Evolutionary conservation across 441 rosid species (phyloP).

Genomic region (Croton laevigatus): DNA sequence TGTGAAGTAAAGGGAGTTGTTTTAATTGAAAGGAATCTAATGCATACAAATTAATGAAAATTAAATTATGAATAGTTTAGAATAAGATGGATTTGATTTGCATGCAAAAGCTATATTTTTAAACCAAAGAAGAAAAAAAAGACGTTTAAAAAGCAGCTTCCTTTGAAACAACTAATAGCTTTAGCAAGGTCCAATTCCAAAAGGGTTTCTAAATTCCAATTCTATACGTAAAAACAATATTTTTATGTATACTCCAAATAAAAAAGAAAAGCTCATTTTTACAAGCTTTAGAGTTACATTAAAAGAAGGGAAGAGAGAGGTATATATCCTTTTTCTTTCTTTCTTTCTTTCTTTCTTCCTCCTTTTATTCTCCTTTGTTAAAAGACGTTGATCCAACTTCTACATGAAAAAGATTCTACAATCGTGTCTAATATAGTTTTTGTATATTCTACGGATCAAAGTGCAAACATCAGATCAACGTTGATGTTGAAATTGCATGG

Average conservation of each 20-base stretch:
- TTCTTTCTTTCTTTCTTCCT: conserved; percentile 1
- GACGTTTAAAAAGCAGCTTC: conserved; percentile 42
- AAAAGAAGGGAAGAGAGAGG: conserved; percentile 49
- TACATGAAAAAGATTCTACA: conserved; percentile 32
- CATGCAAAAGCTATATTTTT: conserved; percentile 43
- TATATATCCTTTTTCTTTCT: conserved; percentile 34
- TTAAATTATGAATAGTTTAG: background rate
- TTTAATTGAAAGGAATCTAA: conserved; percentile 27
- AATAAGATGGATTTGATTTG: conserved; percentile 30
- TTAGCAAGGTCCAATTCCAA: conserved; percentile 29
- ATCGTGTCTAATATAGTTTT: conserved; percentile 4
- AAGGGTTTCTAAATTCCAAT: conserved; percentile 18
- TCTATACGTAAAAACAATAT: background rate
- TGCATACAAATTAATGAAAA: conserved; percentile 6
- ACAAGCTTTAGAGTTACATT: conserved; percentile 45
- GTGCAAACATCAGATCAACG: conserved; percentile 19
- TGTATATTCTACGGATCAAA: conserved; percentile 32
- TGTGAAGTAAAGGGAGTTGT: conserved; percentile 27
- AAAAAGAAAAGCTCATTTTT: conserved; percentile 40
- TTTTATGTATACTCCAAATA: conserved; percentile 11
- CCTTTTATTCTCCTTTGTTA: conserved; percentile 32
- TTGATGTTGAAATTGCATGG: conserved; percentile 30
- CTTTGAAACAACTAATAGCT: conserved; percentile 21
- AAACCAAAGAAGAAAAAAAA: conserved; percentile 14
- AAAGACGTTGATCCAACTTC: conserved; percentile 35